Evolutionary conservation across 768 basidiomycete genomes (phyloP).

Genomic region (Agrocybe pediades): DNA sequence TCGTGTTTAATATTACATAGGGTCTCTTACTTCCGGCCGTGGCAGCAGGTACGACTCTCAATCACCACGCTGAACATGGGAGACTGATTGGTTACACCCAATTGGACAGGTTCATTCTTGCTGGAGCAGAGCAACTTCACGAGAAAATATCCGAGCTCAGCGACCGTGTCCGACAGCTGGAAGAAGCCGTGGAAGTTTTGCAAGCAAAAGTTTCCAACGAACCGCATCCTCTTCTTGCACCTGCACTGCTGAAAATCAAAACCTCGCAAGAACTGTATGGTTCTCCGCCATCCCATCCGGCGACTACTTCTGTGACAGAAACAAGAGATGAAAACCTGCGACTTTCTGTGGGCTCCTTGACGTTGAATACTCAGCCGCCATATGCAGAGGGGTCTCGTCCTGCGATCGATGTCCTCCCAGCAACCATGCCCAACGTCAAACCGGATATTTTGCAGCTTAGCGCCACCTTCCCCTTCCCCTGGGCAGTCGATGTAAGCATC

Average conservation of each 20-base stretch:
- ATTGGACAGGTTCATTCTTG: slow-evolving; percentile 58
- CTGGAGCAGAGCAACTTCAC: slow-evolving; percentile 67
- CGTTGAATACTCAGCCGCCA: slow-evolving; percentile 22
- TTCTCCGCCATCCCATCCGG: slow-evolving; percentile 16
- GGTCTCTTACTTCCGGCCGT: slow-evolving; percentile 61
- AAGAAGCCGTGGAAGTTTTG: slow-evolving; percentile 54
- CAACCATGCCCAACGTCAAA: slow-evolving; percentile 37
- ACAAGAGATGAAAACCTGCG: slow-evolving; percentile 24
- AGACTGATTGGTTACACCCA: slow-evolving; percentile 11
- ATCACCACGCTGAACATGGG: background rate
- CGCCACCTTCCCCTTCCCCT: slow-evolving; percentile 70
- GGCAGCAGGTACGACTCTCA: slow-evolving; percentile 54
- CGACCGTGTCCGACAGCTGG: slow-evolving; percentile 64
- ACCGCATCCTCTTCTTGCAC: slow-evolving; percentile 55
- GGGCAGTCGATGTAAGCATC: slow-evolving; percentile 63
- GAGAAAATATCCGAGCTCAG: slow-evolving; percentile 62
- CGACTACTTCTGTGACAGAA: slow-evolving; percentile 4
- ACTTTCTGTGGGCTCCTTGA: slow-evolving; percentile 24
- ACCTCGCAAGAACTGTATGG: slow-evolving; percentile 67
- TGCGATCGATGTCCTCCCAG: slow-evolving; percentile 8
- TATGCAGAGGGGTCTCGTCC: slow-evolving; percentile 25
- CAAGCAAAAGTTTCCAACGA: slow-evolving; percentile 41
- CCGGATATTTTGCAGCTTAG: slow-evolving; percentile 59
- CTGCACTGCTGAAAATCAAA: slow-evolving; percentile 64
- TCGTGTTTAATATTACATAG: slow-evolving; percentile 27